Base-by-base conservation (phyloP, 2,329 filamentous ascomycete genomes). In the Tolypocladium tropicale region DNA sequence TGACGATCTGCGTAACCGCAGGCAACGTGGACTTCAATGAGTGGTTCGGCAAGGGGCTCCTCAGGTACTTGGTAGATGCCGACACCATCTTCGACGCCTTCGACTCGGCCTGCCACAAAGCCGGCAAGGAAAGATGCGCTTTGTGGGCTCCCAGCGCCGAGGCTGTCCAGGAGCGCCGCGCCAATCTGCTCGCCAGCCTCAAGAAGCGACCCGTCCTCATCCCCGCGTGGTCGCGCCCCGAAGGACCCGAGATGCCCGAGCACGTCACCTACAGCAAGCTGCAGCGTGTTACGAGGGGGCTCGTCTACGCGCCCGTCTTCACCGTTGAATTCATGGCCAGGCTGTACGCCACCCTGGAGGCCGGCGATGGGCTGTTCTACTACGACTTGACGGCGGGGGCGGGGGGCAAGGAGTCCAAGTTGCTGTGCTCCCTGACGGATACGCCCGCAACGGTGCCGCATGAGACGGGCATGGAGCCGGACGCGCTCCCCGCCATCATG, bases 11-110 rank as follows among this genome's bases (percentile, higher is more conserved):
- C 6, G 18, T 16, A 14, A 48, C 21, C n/a, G 9, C 16, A 68
- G 67, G 77, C 30, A 79, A 79, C 52, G 76, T 78, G 16, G 76
- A 79, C 59, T 79, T 83, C 60, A 74, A 77, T 43, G 79, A 80
- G 61, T 83, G 78, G 78, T 76, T 73, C 56, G 68, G 72, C 32
- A 71, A 75, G 12, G 65, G 67, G 1, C 72, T 76, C 55, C 67
- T 72, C 59, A 76, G 76, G 58, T 80, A 79, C 53, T 62, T 81
- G 7, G 70, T 70, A n/a, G 78, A 84, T 61, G 76, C 78, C 16
- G 81, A 85, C 63, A 71, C 75, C 53, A 75, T 79, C 6, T 74
- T 83, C 61, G 66, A 73, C 1, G 74, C 69, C 21, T 84, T 85
- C 56, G 81, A 78, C 61, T 67, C 70, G 21, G 74, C 76, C 43